phyloP scores from a whole-genome alignment of 164 flowering plant species.

The Kalanchoe fedtschenkoi region DNA sequence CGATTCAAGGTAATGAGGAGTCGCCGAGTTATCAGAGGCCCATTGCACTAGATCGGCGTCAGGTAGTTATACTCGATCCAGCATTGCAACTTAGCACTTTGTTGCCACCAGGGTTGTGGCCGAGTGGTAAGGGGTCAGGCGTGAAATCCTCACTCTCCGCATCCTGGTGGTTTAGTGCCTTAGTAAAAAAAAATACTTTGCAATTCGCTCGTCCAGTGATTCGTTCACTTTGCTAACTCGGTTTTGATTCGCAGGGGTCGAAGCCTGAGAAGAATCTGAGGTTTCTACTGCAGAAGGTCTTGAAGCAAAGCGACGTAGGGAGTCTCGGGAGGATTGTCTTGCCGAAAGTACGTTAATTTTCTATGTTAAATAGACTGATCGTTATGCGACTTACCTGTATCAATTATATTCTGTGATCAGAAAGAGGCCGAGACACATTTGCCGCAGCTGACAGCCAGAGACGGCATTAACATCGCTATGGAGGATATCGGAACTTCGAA shows the following conservation, averaged over 20 bases:
- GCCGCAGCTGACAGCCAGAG: slow-evolving; percentile 90
- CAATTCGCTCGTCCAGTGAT: too few relatives aligned
- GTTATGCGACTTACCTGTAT: background rate
- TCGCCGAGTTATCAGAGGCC: slow-evolving; percentile 30
- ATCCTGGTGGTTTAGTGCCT: too few relatives aligned
- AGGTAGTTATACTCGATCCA: slow-evolving; percentile 20
- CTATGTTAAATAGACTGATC: background rate
- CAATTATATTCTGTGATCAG: slow-evolving; percentile 24
- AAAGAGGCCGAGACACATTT: slow-evolving; percentile 95
- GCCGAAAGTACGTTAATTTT: slow-evolving; percentile 53
- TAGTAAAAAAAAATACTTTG: too few relatives aligned
- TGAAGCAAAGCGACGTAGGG: slow-evolving; percentile 99
- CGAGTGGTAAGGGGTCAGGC: too few relatives aligned
- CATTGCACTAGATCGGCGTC: slow-evolving; percentile 34
- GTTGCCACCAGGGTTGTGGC: background rate
- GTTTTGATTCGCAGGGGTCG: slow-evolving; percentile 39
- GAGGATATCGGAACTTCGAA: slow-evolving; percentile 95
- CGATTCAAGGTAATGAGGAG: slow-evolving; percentile 6
- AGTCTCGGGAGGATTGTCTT: slow-evolving; percentile 97
- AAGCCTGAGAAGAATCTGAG: slow-evolving; percentile 84
- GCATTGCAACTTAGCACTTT: background rate
- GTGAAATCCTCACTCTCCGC: too few relatives aligned
- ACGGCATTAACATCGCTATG: slow-evolving; percentile 84
- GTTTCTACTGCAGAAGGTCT: slow-evolving; percentile 85
- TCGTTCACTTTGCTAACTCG: too few relatives aligned